These are phyloP conservation scores for Fusarium praegraminearum DNA, from an alignment of 2,329 filamentous ascomycete species.

Conservation along the genomic window DNA sequence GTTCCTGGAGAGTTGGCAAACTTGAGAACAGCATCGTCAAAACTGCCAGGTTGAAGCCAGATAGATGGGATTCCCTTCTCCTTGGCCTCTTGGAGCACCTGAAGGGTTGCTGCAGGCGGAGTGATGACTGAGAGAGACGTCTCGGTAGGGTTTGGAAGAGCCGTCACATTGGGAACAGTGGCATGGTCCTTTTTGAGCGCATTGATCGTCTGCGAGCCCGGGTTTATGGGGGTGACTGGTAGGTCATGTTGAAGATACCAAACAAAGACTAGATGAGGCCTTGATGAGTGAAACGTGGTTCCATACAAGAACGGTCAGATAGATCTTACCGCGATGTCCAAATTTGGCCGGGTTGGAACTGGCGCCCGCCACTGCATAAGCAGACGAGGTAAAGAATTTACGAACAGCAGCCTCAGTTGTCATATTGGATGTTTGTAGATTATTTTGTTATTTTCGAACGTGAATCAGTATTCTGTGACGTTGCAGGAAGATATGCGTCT, in stretches of 20 bases:
- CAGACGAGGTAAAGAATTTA: constrained; percentile 81
- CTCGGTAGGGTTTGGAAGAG: constrained; percentile 73
- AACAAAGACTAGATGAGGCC: constrained; percentile 76
- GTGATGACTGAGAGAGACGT: constrained; percentile 90
- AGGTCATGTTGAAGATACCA: constrained; percentile 88
- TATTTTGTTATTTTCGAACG: not conserved
- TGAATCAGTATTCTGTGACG: not conserved
- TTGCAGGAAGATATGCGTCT: constrained; percentile 9
- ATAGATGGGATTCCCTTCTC: constrained; percentile 78
- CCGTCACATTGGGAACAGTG: constrained; percentile 73
- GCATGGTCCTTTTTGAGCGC: constrained; percentile 68
- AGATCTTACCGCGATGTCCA: constrained; percentile 80
- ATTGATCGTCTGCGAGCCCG: constrained; percentile 72
- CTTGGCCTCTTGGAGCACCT: constrained; percentile 82
- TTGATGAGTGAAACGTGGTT: constrained; percentile 7
- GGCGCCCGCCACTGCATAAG: constrained; percentile 91
- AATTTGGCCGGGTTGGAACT: constrained; percentile 87
- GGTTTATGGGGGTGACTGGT: constrained; percentile 86
- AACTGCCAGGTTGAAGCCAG: constrained; percentile 93
- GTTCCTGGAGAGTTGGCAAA: constrained; percentile 71
- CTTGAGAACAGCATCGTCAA: constrained; percentile 78
- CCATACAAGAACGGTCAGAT: not conserved
- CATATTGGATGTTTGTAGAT: constrained; percentile 54
- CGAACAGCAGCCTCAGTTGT: constrained; percentile 78
- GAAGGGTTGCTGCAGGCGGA: constrained; percentile 79